Evolutionary conservation across 1,284 basidiomycete genomes (phyloP).

Genomic region (Grifola frondosa): DNA sequence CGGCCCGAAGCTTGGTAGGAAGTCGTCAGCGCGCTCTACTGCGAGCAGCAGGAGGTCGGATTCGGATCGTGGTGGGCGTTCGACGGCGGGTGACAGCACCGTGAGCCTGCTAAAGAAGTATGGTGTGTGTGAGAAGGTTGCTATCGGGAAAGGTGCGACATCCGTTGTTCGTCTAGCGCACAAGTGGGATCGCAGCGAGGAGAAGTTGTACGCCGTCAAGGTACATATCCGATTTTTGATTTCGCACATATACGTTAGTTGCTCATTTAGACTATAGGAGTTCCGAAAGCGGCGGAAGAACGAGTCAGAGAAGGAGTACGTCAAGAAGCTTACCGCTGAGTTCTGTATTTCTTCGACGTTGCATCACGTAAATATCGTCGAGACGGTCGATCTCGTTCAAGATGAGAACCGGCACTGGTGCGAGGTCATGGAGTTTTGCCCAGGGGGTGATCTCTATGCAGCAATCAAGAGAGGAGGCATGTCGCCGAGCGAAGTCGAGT

Average conservation of each 20-base stretch:
- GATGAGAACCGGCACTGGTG: conserved; percentile 98
- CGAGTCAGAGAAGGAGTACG: conserved; percentile 98
- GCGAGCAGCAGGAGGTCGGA: conserved; percentile 66
- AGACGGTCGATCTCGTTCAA: conserved; percentile 98
- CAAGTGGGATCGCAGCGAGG: conserved; percentile 96
- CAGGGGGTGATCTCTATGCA: conserved; percentile 94
- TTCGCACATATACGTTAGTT: too few species aligned
- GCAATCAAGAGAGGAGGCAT: conserved; percentile 98
- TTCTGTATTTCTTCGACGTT: conserved; percentile 99
- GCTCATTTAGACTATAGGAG: conserved; percentile 64
- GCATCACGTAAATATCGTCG: conserved; percentile 95
- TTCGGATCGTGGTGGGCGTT: conserved; percentile 63
- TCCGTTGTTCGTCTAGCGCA: conserved; percentile 95
- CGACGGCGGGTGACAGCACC: conserved; percentile 59
- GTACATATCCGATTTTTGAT: conserved; percentile 43
- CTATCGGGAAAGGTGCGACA: conserved; percentile 97
- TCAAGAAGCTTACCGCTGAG: conserved; percentile 99
- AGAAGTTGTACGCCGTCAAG: conserved; percentile 99
- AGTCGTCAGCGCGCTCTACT: conserved; percentile 68
- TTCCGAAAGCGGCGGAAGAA: conserved; percentile 98
- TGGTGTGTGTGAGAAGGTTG: conserved; percentile 94
- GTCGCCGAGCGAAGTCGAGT: conserved; percentile 93
- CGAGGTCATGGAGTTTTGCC: conserved; percentile 99
- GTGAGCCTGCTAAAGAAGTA: conserved; percentile 86
- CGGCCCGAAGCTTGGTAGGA: conserved; percentile 72